Percentiles rank a stretch among this genome's conserved stretches.
These are phyloP conservation scores for Geosmithia putterillii DNA, from an alignment of 2,329 filamentous ascomycete genomes.

Conservation along the genomic window DNA sequence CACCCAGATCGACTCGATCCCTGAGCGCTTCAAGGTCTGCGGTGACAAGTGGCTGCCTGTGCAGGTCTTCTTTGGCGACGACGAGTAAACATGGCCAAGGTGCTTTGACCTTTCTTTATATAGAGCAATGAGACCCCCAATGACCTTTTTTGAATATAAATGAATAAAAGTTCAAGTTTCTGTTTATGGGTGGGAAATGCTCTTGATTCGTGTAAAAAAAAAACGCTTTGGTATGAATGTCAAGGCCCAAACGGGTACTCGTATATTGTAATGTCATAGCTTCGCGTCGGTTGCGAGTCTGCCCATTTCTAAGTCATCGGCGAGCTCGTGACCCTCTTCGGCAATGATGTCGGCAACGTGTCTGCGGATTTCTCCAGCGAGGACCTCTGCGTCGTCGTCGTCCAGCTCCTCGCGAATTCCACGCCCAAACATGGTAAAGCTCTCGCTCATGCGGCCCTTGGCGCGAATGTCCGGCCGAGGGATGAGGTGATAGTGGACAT, in stretches of 20 bases:
- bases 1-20: conserved; percentile 51
- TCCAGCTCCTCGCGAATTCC: conserved; percentile 63
- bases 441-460: conserved; percentile 40
- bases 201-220: no score
- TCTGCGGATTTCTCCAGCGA: conserved; percentile 44
- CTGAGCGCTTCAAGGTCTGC: conserved; percentile 75
- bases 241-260: background rate
- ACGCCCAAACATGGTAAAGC: conserved; percentile 74
- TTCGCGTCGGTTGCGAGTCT: conserved; percentile 14
- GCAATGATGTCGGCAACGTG: conserved; percentile 34
- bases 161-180: no score
- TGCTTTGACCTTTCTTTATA: no score
- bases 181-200: no score
- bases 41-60: conserved; percentile 61
- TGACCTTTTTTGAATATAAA: no score
- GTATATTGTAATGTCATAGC: conserved; percentile 14
- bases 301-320: conserved; percentile 4
- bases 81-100: no score
- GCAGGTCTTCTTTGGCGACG: conserved; percentile 74
- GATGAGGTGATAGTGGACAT: conserved; percentile 92
- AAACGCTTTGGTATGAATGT: background rate
- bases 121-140: no score
- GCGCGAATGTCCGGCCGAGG: conserved; percentile 60
- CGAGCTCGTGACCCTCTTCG: conserved; percentile 21
- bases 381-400: conserved; percentile 53